Evolutionary conservation across 768 basidiomycete species (phyloP).

Genomic region (Lactarius sanguifluus): DNA sequence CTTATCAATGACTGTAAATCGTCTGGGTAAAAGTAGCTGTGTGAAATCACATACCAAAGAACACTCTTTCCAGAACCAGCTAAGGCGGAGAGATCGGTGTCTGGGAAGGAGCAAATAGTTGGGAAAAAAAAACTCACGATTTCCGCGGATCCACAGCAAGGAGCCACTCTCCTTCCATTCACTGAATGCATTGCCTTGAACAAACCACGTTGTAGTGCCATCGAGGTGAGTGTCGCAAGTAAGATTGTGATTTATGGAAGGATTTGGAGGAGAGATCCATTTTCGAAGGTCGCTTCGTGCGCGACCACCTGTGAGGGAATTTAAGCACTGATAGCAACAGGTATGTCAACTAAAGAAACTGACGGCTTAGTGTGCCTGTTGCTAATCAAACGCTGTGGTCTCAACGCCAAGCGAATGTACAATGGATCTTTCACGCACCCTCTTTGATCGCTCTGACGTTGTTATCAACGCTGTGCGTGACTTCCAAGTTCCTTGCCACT

Average conservation of each 20-base stretch:
- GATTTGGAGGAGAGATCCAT: constrained; percentile 16
- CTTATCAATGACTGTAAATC: not conserved
- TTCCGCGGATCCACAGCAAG: constrained; percentile 14
- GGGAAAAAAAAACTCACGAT: not conserved
- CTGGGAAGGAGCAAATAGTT: no score
- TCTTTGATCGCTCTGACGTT: not conserved
- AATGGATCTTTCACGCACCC: not conserved
- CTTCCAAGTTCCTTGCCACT: not conserved
- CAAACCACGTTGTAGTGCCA: constrained; percentile 12
- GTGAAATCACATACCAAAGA: constrained; percentile 3
- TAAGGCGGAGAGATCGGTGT: not conserved
- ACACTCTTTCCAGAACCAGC: constrained; percentile 14
- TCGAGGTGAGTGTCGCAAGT: not conserved
- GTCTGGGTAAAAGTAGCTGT: no score
- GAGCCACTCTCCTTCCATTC: constrained; percentile 5
- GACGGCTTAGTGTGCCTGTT: not conserved
- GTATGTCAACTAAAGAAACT: not conserved
- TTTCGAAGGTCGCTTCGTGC: not conserved
- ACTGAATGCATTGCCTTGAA: not conserved
- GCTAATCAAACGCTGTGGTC: not conserved
- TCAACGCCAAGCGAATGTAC: not conserved
- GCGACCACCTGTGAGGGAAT: not conserved
- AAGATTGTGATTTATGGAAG: constrained; percentile 13
- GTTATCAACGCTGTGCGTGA: not conserved
- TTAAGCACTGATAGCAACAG: not conserved